phyloP scores from a whole-genome alignment of 106 monocot species.

The Dendrobium chrysotoxum region DNA sequence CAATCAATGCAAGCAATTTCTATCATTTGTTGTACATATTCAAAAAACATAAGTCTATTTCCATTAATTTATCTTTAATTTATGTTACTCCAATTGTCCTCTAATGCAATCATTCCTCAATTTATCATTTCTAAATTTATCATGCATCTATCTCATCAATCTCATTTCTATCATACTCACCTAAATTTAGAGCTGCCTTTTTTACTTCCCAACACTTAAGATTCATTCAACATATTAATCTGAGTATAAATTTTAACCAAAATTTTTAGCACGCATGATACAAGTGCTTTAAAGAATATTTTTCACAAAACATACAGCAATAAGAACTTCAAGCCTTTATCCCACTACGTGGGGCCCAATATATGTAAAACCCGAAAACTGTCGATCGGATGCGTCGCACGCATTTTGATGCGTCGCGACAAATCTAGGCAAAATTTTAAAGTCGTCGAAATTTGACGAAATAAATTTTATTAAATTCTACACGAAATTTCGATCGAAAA shows the following conservation, averaged over 20 bases:
- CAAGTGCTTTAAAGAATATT: too few species aligned
- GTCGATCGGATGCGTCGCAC: too few species aligned
- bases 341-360: too few species aligned
- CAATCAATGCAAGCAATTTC: not conserved
- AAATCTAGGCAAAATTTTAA: too few species aligned
- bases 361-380: too few species aligned
- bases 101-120: not conserved
- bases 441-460: too few species aligned
- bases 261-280: too few species aligned
- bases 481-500: too few species aligned
- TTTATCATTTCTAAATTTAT: not conserved
- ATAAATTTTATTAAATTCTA: too few species aligned
- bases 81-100: not conserved
- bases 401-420: too few species aligned
- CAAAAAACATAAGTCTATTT: not conserved
- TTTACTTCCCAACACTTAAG: not conserved
- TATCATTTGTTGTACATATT: not conserved
- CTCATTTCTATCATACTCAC: conserved; percentile 2
- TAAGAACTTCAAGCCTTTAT: too few species aligned
- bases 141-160: not conserved
- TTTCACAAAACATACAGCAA: too few species aligned
- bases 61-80: not conserved
- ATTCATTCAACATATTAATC: not conserved
- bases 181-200: not conserved
- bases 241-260: not conserved